These are phyloP conservation scores for Solanum peruvianum DNA, from an alignment of 257 asterid species.

Conservation along the genomic window DNA sequence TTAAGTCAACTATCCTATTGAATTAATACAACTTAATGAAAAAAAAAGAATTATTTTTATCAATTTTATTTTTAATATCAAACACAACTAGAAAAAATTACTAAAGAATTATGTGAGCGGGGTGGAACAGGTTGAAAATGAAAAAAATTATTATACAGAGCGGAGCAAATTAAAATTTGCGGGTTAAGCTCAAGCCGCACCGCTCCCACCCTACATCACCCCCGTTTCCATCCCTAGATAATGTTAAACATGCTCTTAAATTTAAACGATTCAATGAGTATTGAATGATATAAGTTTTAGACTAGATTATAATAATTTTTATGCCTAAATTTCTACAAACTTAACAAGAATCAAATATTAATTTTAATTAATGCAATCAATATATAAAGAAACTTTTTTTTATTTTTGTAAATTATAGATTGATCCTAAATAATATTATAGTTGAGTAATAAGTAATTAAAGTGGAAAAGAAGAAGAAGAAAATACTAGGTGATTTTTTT, in stretches of 20 bases:
- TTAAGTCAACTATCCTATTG: too few species aligned
- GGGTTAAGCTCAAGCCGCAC: too few species aligned
- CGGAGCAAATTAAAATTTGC: too few species aligned
- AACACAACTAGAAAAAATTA: too few species aligned
- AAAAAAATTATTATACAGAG: too few species aligned
- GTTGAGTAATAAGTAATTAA: background rate
- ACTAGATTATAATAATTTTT: background rate
- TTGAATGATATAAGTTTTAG: background rate
- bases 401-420: background rate
- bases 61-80: too few species aligned
- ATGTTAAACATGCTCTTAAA: background rate
- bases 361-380: background rate
- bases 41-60: too few species aligned
- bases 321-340: background rate
- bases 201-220: too few species aligned
- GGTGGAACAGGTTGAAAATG: too few species aligned
- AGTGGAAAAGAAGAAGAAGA: background rate
- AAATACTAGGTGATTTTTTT: background rate
- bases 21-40: too few species aligned
- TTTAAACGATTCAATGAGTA: background rate
- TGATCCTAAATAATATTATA: background rate
- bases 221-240: too few species aligned
- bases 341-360: background rate
- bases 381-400: background rate
- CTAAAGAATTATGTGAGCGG: too few species aligned